Evolutionary conservation across 805 yeast genomes (phyloP).

Genomic region (Myxozyma geophila): DNA sequence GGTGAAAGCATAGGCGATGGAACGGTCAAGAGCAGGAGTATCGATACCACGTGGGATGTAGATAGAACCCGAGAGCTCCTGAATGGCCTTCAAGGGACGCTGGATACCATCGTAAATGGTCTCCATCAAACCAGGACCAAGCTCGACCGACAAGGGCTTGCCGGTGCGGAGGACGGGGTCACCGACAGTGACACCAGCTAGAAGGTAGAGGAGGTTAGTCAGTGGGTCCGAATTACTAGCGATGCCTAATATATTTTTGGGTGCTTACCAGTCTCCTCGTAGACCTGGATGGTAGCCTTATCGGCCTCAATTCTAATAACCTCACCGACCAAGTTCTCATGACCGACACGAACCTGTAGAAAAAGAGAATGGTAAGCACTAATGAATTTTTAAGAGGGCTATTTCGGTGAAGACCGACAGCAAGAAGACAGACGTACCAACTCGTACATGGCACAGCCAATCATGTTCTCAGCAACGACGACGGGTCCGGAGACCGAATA

Average conservation of each 20-base stretch:
- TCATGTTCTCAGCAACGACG: slow-evolving; percentile 96
- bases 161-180: slow-evolving; percentile 99
- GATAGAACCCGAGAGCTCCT: slow-evolving; percentile 83
- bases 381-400: not conserved
- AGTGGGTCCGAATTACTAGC: not conserved
- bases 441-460: slow-evolving; percentile 99
- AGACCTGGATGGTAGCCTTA: slow-evolving; percentile 97
- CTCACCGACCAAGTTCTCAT: slow-evolving; percentile 95
- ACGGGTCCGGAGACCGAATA: slow-evolving; percentile 98
- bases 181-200: slow-evolving; percentile 97
- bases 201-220: not conserved
- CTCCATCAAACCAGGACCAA: slow-evolving; percentile 99
- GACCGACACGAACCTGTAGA: slow-evolving; percentile 78
- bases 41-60: slow-evolving; percentile 99
- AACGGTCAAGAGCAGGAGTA: slow-evolving; percentile 91
- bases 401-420: not conserved
- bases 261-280: slow-evolving; percentile 79
- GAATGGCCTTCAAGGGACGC: slow-evolving; percentile 94
- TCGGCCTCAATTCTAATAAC: slow-evolving; percentile 96
- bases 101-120: slow-evolving; percentile 99
- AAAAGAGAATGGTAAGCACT: not conserved
- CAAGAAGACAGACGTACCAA: slow-evolving; percentile 52
- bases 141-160: slow-evolving; percentile 96
- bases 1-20: slow-evolving; percentile 78
- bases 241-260: not conserved